Conservation (phyloP, 768 basidiomycete genomes). For the Atractiella rhizophila region DNA sequence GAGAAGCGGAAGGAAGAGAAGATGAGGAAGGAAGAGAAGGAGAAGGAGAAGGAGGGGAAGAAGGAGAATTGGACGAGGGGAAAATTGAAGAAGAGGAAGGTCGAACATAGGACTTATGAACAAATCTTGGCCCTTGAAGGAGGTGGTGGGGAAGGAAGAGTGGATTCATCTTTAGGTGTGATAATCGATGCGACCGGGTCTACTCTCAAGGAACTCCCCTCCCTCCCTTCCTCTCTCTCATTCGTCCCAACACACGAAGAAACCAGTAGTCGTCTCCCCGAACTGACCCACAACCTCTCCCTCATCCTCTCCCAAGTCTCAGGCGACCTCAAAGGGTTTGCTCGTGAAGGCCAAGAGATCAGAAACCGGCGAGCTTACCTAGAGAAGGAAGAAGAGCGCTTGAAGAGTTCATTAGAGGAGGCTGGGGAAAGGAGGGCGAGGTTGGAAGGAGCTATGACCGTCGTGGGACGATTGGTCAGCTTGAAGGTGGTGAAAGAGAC, state of each 20-base stretch:
- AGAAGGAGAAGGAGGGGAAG: constrained; percentile 41
- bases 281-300: constrained; percentile 84
- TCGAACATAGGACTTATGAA: constrained; percentile 92
- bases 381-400: constrained; percentile 38
- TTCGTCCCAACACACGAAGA: constrained; percentile 56
- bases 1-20: constrained; percentile 31
- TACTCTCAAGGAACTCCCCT: constrained; percentile 60
- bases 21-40: constrained; percentile 30
- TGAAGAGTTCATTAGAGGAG: constrained; percentile 42
- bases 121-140: constrained; percentile 75
- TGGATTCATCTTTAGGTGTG: constrained; percentile 37
- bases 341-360: constrained; percentile 62
- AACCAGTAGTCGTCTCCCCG: constrained; percentile 72
- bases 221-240: constrained; percentile 44
- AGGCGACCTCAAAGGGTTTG: constrained; percentile 61
- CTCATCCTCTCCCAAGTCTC: constrained; percentile 63
- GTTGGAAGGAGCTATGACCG: constrained; percentile 47
- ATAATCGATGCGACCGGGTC: constrained; percentile 90
- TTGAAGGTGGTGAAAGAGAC: constrained; percentile 31
- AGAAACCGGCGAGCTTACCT: constrained; percentile 54
- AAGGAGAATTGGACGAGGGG: constrained; percentile 8
- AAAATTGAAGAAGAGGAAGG: constrained; percentile 34
- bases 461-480: constrained; percentile 45
- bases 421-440: constrained; percentile 58
- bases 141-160: constrained; percentile 27